Percentiles rank a stretch among this genome's conserved stretches.
phyloP scores from a whole-genome alignment of 2,329 filamentous ascomycete species.

The Rugonectria rugulosa region DNA sequence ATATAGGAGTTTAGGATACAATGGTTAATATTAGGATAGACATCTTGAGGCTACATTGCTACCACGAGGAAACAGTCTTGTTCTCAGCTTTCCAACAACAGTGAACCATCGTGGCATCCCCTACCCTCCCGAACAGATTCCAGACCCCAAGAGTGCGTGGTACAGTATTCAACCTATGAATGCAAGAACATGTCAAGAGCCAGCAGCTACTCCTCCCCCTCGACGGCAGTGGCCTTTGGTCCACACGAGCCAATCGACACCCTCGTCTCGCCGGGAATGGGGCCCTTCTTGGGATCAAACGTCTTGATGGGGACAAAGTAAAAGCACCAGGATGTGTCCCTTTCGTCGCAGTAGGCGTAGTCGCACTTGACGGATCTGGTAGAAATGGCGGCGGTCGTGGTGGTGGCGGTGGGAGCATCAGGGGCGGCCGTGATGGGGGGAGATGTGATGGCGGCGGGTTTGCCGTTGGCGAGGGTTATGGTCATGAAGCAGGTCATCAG shows the following conservation, averaged over 20 bases:
- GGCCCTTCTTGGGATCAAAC: constrained; percentile 44
- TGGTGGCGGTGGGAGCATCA: neutral
- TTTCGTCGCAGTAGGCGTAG: constrained; percentile 45
- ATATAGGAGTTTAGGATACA: too few relatives aligned
- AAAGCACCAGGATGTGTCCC: constrained; percentile 47
- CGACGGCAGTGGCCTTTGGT: constrained; percentile 11
- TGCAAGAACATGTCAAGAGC: too few relatives aligned
- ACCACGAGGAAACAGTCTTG: too few relatives aligned
- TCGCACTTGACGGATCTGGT: constrained; percentile 41
- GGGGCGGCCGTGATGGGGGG: neutral
- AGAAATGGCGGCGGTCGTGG: constrained; percentile 18
- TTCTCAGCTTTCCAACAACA: too few relatives aligned
- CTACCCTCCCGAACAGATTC: too few relatives aligned
- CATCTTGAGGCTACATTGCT: too few relatives aligned
- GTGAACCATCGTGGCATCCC: too few relatives aligned
- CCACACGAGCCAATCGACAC: constrained; percentile 42
- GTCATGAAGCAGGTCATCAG: constrained; percentile 12
- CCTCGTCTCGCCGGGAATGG: constrained; percentile 48
- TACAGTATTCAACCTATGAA: too few relatives aligned
- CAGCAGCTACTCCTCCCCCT: neutral
- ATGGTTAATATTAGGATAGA: too few relatives aligned
- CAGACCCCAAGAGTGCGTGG: too few relatives aligned
- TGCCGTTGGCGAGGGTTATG: neutral
- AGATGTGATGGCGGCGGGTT: neutral
- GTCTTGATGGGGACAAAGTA: constrained; percentile 49